Base-by-base conservation (phyloP, 768 basidiomycete genomes). In the Cytidiella melzeri region DNA sequence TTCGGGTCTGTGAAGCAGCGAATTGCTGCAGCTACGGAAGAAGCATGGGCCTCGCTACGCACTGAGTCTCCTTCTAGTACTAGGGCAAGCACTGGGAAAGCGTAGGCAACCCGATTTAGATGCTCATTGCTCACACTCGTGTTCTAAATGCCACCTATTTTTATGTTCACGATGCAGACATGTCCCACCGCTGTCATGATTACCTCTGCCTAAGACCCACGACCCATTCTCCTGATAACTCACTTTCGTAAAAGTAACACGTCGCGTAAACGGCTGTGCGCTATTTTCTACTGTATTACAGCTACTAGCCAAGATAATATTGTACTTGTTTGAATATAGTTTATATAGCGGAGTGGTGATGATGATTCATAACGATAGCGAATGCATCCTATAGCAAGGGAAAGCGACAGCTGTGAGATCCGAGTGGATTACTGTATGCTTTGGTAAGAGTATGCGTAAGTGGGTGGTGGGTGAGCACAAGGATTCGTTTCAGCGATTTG, bases 1-100 rank as follows among this genome's bases (percentile, higher is more conserved):
- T 72, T 92, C 26, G 76, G 75, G 19, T 91, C 90, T 60, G 58
- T 92, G 45, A 83, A 79, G 62, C 58, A 59, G 59, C 74, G 93
- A 40, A 78, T 95, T 44, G 64, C 72, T 1, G 81, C 77, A 20
- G 84, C 86, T 1, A 80, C 85, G 19, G 75, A 81, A 56, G 84
- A 87, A 18, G 75, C 73, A 7, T 90, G 88, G 88, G 50, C 62
- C n/a, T 59, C 63, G 18, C 61, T 73, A 41, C 56, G 55, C 34
- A 61, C 30, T 34, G 30, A 34, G 7, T 7, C 30, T 34, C 7
- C 7, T 34, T n/a, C n/a, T n/a, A n/a, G n/a, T n/a, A n/a, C n/a
- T n/a, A n/a, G n/a, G n/a, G n/a, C n/a, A n/a, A n/a, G n/a, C n/a
- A n/a, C n/a, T n/a, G n/a, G n/a, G n/a, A n/a, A n/a, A n/a, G n/a